Conservation (phyloP, 1,284 basidiomycete genomes). For the Tilletia indica region DNA sequence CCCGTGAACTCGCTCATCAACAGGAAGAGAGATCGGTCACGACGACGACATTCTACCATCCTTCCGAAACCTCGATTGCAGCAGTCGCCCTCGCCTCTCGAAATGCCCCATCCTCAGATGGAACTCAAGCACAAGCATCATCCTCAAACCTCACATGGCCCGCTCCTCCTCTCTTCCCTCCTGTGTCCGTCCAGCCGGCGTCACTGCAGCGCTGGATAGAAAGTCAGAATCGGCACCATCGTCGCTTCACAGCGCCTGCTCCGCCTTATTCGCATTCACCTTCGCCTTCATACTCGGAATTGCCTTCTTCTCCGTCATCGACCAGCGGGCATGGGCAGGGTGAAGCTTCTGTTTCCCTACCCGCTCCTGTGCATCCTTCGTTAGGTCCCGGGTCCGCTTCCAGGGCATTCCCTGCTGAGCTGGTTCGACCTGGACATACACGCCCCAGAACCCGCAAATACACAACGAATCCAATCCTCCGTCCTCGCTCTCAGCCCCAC, state of each 20-base stretch:
- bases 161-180: background rate
- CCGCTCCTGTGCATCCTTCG: no score
- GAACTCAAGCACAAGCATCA: background rate
- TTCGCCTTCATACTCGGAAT: no score
- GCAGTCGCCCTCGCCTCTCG: background rate
- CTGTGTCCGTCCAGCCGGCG: background rate
- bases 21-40: background rate
- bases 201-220: background rate
- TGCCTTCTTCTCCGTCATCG: no score
- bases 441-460: no score
- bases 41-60: background rate
- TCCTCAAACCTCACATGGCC: background rate
- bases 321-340: no score
- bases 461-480: no score
- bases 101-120: background rate
- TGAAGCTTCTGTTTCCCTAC: no score
- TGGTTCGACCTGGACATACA: no score
- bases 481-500: no score
- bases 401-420: no score
- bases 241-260: background rate
- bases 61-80: background rate
- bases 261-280: background rate
- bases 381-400: no score
- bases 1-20: background rate
- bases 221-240: background rate